Evolutionary conservation across 345 rosid genomes (phyloP).

Genomic region (Trapa incisa): DNA sequence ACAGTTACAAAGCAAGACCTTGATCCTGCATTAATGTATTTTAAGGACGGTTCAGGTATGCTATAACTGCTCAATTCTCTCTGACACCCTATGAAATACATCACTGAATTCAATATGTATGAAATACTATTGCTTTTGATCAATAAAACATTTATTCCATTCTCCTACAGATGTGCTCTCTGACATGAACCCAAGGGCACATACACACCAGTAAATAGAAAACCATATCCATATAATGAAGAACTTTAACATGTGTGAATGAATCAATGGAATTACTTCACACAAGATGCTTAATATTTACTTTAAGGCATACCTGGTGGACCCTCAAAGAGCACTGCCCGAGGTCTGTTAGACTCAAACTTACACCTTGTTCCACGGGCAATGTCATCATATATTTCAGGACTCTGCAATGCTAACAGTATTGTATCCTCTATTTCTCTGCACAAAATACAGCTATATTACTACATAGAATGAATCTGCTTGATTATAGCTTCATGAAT

Average conservation of each 20-base stretch:
- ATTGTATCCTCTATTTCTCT: constrained; percentile 94
- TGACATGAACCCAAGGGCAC: neutral
- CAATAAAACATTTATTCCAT: neutral
- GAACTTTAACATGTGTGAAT: neutral
- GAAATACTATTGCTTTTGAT: neutral
- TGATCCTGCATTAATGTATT: no score
- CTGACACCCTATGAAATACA: neutral
- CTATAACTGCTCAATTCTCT: neutral
- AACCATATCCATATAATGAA: neutral
- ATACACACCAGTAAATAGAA: neutral
- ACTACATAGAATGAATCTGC: constrained; percentile 1
- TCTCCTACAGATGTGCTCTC: neutral
- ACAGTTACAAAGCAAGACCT: no score
- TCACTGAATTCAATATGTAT: neutral
- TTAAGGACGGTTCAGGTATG: no score
- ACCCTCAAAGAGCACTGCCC: constrained; percentile 92
- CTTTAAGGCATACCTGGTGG: constrained; percentile 60
- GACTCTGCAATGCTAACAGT: constrained; percentile 71
- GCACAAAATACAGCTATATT: constrained; percentile 6
- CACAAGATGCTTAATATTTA: neutral
- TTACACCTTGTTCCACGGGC: constrained; percentile 78
- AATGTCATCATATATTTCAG: constrained; percentile 79
- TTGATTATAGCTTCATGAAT: neutral
- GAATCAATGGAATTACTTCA: neutral
- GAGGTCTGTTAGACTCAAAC: constrained; percentile 86